Conservation (phyloP, 352 stramenopile genomes). For the Pythium angustatum region DNA sequence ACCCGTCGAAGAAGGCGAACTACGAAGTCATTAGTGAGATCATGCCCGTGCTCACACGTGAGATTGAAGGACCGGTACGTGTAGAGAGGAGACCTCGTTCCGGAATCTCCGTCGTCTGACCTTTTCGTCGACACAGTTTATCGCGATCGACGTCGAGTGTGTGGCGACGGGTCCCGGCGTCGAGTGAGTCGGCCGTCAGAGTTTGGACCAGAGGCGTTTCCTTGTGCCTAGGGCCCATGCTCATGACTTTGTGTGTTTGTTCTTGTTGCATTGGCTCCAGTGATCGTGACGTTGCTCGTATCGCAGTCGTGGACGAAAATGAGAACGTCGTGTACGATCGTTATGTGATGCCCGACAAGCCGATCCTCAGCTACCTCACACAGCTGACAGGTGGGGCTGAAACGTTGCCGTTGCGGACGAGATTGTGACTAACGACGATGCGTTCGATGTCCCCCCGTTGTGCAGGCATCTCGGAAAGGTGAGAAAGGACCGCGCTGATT, state of each 20-base stretch:
- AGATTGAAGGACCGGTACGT: constrained; percentile 78
- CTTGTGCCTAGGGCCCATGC: neutral
- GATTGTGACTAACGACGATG: neutral
- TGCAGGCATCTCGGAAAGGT: constrained; percentile 75
- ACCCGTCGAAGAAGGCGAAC: constrained; percentile 61
- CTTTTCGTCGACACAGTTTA: constrained; percentile 56
- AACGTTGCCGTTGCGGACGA: too few relatives aligned
- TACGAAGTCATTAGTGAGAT: constrained; percentile 79
- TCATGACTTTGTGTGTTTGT: constrained; percentile 2
- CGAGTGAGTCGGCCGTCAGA: constrained; percentile 42
- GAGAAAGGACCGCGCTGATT: too few relatives aligned
- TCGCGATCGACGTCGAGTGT: constrained; percentile 93
- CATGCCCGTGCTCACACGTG: constrained; percentile 66
- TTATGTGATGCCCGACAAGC: constrained; percentile 85
- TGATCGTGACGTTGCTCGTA: constrained; percentile 88
- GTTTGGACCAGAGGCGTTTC: neutral
- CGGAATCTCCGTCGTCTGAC: too few relatives aligned
- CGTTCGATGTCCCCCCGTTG: neutral
- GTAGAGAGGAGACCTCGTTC: too few relatives aligned
- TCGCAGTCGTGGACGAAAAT: constrained; percentile 88
- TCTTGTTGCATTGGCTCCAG: constrained; percentile 30
- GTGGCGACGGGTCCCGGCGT: constrained; percentile 85
- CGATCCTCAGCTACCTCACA: constrained; percentile 91
- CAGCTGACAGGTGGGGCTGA: constrained; percentile 66
- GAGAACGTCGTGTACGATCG: constrained; percentile 86